Conservation (phyloP, 2,329 filamentous ascomycete genomes). For the Hypoxylon sp. region DNA sequence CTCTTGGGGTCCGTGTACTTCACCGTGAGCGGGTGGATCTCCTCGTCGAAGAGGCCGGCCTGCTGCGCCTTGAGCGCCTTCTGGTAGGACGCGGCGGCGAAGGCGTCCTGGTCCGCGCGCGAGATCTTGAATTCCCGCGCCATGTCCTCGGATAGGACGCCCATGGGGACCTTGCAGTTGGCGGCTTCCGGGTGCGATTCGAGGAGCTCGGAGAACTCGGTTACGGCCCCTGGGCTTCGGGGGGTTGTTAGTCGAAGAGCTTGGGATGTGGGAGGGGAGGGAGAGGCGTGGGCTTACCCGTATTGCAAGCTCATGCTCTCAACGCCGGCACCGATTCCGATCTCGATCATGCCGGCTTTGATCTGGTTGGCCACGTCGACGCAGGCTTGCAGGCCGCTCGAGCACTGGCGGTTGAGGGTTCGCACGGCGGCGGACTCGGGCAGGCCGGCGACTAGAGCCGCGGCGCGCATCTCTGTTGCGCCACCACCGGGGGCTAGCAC, state of each 20-base stretch:
- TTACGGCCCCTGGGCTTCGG: slow-evolving; percentile 80
- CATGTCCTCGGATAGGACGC: slow-evolving; percentile 93
- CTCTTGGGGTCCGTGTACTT: slow-evolving; percentile 93
- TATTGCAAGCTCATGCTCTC: slow-evolving; percentile 97
- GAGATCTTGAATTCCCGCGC: slow-evolving; percentile 83
- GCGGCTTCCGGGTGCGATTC: slow-evolving; percentile 83
- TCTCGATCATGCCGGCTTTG: slow-evolving; percentile 89
- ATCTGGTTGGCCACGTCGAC: slow-evolving; percentile 96
- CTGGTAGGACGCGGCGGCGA: slow-evolving; percentile 91
- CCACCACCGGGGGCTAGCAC: slow-evolving; percentile 94
- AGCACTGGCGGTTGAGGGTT: slow-evolving; percentile 94
- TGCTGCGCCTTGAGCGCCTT: slow-evolving; percentile 90
- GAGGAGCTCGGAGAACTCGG: slow-evolving; percentile 91
- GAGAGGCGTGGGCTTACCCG: slow-evolving; percentile 67
- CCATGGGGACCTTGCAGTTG: slow-evolving; percentile 99
- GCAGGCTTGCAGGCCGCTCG: slow-evolving; percentile 89
- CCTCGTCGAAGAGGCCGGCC: slow-evolving; percentile 89
- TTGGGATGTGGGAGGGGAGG: background rate
- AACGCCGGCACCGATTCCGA: slow-evolving; percentile 93
- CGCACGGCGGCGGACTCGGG: slow-evolving; percentile 86
- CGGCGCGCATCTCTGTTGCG: slow-evolving; percentile 96
- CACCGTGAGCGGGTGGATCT: slow-evolving; percentile 88
- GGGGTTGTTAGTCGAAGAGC: slow-evolving; percentile 1
- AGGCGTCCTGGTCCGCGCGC: slow-evolving; percentile 85
- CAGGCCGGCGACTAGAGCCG: slow-evolving; percentile 90